These are phyloP conservation scores for Knufia petricola DNA, from an alignment of 2,329 filamentous ascomycete genomes.

Conservation along the genomic window DNA sequence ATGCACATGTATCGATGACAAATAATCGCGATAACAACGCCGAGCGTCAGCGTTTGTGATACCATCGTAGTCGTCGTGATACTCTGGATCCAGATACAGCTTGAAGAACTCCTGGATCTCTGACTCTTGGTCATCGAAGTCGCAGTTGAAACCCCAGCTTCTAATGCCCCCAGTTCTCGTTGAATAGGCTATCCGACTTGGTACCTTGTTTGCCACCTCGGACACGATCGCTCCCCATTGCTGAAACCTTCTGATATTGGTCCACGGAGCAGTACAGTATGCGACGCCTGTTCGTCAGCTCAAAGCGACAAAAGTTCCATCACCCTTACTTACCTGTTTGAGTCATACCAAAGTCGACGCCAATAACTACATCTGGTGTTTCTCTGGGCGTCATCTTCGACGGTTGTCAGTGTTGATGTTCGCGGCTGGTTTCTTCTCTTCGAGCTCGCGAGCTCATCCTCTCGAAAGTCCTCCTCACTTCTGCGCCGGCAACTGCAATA, in stretches of 20 bases:
- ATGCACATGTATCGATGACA: slow-evolving; percentile 28
- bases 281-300: slow-evolving; percentile 25
- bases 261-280: slow-evolving; percentile 30
- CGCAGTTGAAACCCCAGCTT: slow-evolving; percentile 31
- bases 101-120: slow-evolving; percentile 14
- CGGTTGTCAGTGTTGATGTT: background rate
- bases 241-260: slow-evolving; percentile 28
- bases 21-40: slow-evolving; percentile 28
- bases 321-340: slow-evolving; percentile 10
- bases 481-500: too few species aligned
- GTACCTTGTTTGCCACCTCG: slow-evolving; percentile 29
- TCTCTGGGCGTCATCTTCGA: background rate
- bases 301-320: background rate
- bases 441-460: background rate
- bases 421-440: background rate
- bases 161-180: slow-evolving; percentile 9
- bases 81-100: slow-evolving; percentile 13
- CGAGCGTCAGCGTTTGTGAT: slow-evolving; percentile 23
- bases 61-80: slow-evolving; percentile 15
- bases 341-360: slow-evolving; percentile 28
- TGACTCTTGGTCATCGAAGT: slow-evolving; percentile 24
- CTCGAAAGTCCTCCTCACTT: too few species aligned
- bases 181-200: slow-evolving; percentile 26
- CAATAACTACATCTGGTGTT: slow-evolving; percentile 7
- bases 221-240: slow-evolving; percentile 28